A percentile compares a stretch with the other conserved stretches of the same genome.
Evolutionary conservation across 2,329 filamentous ascomycete species (phyloP).

Genomic region (Cadophora luteo-olivacea): DNA sequence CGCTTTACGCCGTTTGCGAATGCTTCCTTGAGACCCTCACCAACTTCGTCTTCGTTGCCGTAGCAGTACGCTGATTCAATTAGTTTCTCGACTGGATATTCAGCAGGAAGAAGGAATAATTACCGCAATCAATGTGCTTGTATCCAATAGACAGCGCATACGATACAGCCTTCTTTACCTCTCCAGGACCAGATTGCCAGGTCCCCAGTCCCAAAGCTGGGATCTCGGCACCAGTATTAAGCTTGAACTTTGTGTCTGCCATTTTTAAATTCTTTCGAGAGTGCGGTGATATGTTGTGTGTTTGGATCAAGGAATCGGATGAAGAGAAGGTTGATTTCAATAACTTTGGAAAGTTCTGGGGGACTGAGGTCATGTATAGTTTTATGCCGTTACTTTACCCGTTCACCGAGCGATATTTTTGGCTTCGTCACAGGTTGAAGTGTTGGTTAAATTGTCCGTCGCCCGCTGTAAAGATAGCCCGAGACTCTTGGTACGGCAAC

Average conservation of each 20-base stretch:
- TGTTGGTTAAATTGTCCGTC: constrained; percentile 14
- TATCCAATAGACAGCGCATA: constrained; percentile 56
- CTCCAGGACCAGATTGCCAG: constrained; percentile 53
- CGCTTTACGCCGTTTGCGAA: constrained; percentile 65
- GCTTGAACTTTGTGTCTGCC: constrained; percentile 43
- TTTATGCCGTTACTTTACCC: constrained; percentile 23
- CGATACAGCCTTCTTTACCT: constrained; percentile 48
- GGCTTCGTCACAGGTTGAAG: not conserved
- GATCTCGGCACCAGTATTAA: constrained; percentile 48
- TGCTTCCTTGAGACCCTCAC: constrained; percentile 73
- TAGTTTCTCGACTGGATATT: not conserved
- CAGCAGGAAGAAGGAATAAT: not conserved
- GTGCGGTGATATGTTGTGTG: not conserved
- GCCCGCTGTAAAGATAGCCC: constrained; percentile 18
- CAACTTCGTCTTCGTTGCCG: constrained; percentile 84
- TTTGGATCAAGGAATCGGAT: not conserved
- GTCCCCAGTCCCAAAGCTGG: constrained; percentile 53
- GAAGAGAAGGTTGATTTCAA: constrained; percentile 13
- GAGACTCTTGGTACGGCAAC: not conserved
- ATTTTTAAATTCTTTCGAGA: constrained; percentile 27
- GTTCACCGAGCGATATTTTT: not conserved
- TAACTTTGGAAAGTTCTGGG: not conserved
- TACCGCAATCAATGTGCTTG: constrained; percentile 56
- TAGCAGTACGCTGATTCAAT: constrained; percentile 70
- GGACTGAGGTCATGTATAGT: constrained; percentile 16